Evolutionary conservation across 2,329 filamentous ascomycete species (phyloP), one percentile per base, ranked within the genome.

Genomic region (Penicillium hesseltinei): DNA sequence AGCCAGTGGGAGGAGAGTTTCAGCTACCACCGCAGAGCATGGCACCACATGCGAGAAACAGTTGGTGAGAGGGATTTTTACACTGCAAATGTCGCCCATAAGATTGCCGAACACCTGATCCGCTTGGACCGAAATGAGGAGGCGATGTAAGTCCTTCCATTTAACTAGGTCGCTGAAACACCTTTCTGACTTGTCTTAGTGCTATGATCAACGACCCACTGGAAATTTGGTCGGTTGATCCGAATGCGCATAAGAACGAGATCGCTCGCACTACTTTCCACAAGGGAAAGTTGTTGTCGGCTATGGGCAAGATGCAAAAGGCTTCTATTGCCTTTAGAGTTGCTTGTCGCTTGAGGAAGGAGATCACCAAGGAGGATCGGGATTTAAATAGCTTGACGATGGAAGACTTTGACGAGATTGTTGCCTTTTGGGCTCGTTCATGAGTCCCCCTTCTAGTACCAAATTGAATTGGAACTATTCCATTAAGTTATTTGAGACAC

Each of bases 21-120:
- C 25, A 42, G 54, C 38, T 66, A 62, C 52, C 62, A 68, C 33
- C 52, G 63, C 17, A 57, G 60, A 56, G 60, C 65, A 15, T 62
- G 56, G 53, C 53, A 54, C 9, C 63, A 68, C 21, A 66, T 65
- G 58, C 58, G 51, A 27, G 56, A 38, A 8, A 69, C 63, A 13
- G 55, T 69, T n/a, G 67, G 65, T 2, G 59, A 68, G 11, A 61
- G 66, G 49, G 63, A 69, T 45, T 65, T 66, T 45, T 64, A 63
- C 25, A 70, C 66, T 46, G 63, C 61, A 43, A 65, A 57, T 52
- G 47, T 52, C 3, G 53, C 53, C 31, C 59, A 65, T 55, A 68
- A 69, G 50, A 38, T 70, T 42, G 67, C 66, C 4, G 61, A 69
- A 42, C 66, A 71, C 13, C 23, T 49, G 6, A 10, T 54, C 31